A percentile compares a stretch with the other conserved stretches of the same genome.
phyloP scores from a whole-genome alignment of 2,329 filamentous ascomycete genomes.

The Nemania sp. region DNA sequence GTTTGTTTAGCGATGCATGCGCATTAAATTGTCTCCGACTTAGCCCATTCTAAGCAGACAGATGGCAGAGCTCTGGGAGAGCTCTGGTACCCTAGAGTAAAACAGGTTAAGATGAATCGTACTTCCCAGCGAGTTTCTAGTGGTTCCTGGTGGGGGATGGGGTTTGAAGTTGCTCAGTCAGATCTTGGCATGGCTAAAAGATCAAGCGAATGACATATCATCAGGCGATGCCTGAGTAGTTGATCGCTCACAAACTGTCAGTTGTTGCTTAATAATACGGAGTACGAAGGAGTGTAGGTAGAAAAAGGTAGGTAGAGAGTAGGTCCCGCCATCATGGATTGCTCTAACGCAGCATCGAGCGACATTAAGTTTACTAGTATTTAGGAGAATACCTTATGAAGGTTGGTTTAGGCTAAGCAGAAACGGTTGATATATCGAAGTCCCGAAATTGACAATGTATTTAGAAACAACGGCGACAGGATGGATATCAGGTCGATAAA shows the following conservation, averaged over 20 bases:
- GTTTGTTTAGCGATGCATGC: conserved; percentile 1
- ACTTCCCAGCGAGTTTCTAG: not conserved
- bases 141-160: not conserved
- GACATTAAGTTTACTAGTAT: too few relatives aligned
- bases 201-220: not conserved
- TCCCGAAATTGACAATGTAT: too few relatives aligned
- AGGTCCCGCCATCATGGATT: too few relatives aligned
- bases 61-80: not conserved
- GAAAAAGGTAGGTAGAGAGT: too few relatives aligned
- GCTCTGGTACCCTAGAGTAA: not conserved
- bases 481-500: too few relatives aligned
- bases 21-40: conserved; percentile 4
- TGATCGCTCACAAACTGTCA: conserved; percentile 2
- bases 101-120: too few relatives aligned
- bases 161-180: not conserved
- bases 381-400: too few relatives aligned
- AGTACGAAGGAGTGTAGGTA: too few relatives aligned
- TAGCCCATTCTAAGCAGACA: conserved; percentile 9
- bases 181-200: conserved; percentile 17
- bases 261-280: not conserved
- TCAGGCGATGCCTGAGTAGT: conserved; percentile 3
- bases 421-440: too few relatives aligned
- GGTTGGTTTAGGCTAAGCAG: too few relatives aligned
- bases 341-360: too few relatives aligned
- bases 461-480: too few relatives aligned